Evolutionary conservation across 148 eudicot species (phyloP), one percentile per base, ranked within the genome.

Genomic region (Camellia lanceoleosa): DNA sequence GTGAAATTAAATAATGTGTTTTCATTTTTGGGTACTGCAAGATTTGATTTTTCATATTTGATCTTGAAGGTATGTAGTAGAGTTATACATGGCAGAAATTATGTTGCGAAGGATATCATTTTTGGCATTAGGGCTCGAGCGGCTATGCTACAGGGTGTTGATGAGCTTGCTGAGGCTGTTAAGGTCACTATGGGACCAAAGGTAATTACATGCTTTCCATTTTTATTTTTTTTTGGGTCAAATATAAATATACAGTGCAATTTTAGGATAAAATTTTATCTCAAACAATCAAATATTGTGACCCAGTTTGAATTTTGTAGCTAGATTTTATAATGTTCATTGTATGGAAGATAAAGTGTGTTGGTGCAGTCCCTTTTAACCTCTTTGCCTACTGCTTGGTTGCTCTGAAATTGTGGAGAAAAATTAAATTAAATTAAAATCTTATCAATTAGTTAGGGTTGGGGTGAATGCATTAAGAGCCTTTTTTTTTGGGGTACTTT

Each of bases 101-200:
- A 92, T 90, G 97, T 83, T 65, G 98, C 99, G 38, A 96, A 96
- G 81, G 99, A 96, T 78, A 91, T 96, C 73, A 87, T 6, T 82
- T 96, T 92, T 51, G 99, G 99, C 13, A 67, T 60, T 30, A 87
- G 78, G 70, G 99, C 98, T 84, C 89, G 98, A 72, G 92, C 89
- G 4, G 95, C 94, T 2, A 89, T 96, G 97, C 85, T 96, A 20
- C 89, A 87, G 74, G 99, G 99, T 72, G 99, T 93, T 74, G 91
- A 96, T 84, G 97, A 93, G 86, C 92, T 96, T 75, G 98, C 99
- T 10, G 99, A 93, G 79, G 98, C 99, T 80, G 99, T 95, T 38
- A 95, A 93, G 82, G 95, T 95, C 84, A 95, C 99, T 38, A 95
- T 95, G 99, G 99, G 99, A 73, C 98, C 99, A 20, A 90, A 92